Evolutionary conservation across 2,329 filamentous ascomycete genomes (phyloP).

Genomic region (Boeremia exigua): DNA sequence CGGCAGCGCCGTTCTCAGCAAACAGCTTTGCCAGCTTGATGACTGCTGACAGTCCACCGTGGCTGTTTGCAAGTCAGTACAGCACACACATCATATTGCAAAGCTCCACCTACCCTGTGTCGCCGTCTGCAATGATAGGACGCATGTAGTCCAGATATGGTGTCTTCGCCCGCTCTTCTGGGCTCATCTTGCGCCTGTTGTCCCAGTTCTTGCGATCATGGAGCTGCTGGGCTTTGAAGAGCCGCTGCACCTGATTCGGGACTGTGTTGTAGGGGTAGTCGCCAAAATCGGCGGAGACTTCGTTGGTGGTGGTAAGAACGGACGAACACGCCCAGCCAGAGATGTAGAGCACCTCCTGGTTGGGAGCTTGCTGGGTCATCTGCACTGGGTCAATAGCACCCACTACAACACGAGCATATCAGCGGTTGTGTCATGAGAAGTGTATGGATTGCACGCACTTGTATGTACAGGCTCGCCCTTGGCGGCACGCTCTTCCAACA

Average conservation of each 20-base stretch:
- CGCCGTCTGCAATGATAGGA: slow-evolving; percentile 94
- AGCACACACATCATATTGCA: rapidly evolving
- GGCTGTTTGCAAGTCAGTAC: slow-evolving; percentile 56
- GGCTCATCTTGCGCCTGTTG: slow-evolving; percentile 74
- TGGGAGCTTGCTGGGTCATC: slow-evolving; percentile 96
- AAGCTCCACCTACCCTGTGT: slow-evolving; percentile 69
- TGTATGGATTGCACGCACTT: slow-evolving; percentile 61
- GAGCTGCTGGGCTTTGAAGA: slow-evolving; percentile 96
- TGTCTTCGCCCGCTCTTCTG: slow-evolving; percentile 73
- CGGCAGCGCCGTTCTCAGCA: slow-evolving; percentile 94
- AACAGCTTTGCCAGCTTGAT: slow-evolving; percentile 97
- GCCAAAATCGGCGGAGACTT: slow-evolving; percentile 96
- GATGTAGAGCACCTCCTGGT: slow-evolving; percentile 95
- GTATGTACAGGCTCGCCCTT: slow-evolving; percentile 91
- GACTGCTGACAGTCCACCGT: slow-evolving; percentile 90
- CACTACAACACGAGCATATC: slow-evolving; percentile 62
- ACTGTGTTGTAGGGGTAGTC: slow-evolving; percentile 99
- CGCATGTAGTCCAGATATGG: slow-evolving; percentile 92
- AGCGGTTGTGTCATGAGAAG: slow-evolving; percentile 36
- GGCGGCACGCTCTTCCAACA: slow-evolving; percentile 78
- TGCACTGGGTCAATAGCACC: slow-evolving; percentile 98
- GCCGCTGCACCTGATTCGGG: slow-evolving; percentile 93
- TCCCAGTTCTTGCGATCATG: slow-evolving; percentile 98
- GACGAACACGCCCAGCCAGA: slow-evolving; percentile 98
- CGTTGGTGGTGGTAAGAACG: slow-evolving; percentile 90